Evolutionary conservation across 768 basidiomycete genomes (phyloP), one percentile per base, ranked within the genome.

Genomic region (Rhodotorula babjevae): DNA sequence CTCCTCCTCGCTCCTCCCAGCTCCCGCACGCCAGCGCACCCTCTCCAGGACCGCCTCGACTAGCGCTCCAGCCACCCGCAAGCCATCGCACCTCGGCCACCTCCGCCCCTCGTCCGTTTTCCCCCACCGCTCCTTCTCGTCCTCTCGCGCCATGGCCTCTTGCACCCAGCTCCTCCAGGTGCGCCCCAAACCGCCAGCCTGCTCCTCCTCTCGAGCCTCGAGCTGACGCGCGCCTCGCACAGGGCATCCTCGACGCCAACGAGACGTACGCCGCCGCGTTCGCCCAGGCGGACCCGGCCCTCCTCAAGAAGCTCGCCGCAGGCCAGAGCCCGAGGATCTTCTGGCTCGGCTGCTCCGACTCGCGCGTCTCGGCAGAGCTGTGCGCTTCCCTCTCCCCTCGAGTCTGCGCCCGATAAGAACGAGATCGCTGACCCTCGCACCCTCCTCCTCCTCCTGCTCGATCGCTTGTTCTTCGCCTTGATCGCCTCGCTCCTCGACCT

Each of bases 311-410:
- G 64, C 66, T 76, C n/a, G 69, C 69, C 6, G 27, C 56, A n/a
- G 77, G 77, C 12, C 77, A 78, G 61, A 40, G 33, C 18, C 77
- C 77, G 15, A 27, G 65, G 8, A 78, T 78, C 55, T 73, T 75
- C 56, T 78, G 77, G 77, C 59, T 78, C 61, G 77, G 77, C 53
- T 78, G 77, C 74, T 75, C 67, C 49, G 77, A 78, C 63, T 73
- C 71, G n/a, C 60, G 77, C 3, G 77, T 78, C 14, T 65, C 66
- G 7, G 77, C 77, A 50, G 77, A 78, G 68, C 69, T 78, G 72
- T 70, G 15, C n/a, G 69, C 63, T 29, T 6, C 10, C 15, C 14
- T 50, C 1, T 6, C 15, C 11, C 11, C 15, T 40, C 40, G 31
- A 46, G 12, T 15, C 44, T 36, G 44, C 8, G 18, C 44, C 3